Evolutionary conservation across 192 early-diverging fungal genomes (phyloP).

Genomic region (Lunasporangiospora selenospora): DNA sequence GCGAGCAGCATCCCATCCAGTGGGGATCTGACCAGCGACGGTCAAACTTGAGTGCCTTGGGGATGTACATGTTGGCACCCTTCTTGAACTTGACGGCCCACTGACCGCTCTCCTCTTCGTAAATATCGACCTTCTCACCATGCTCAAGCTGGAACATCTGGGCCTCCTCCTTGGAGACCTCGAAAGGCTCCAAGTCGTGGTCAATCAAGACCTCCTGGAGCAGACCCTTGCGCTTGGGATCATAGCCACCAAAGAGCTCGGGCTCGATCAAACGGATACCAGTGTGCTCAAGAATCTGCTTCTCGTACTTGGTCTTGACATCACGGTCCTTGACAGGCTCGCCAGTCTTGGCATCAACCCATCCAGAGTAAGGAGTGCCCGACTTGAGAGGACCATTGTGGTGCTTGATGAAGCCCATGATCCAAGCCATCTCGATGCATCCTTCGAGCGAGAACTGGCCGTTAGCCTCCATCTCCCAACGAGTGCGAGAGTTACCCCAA

Average conservation of each 20-base stretch:
- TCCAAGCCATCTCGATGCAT: slow-evolving; percentile 97
- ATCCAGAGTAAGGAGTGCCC: slow-evolving; percentile 82
- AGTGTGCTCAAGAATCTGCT: slow-evolving; percentile 87
- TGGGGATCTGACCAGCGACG: slow-evolving; percentile 92
- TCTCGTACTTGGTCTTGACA: slow-evolving; percentile 90
- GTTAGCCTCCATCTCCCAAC: slow-evolving; percentile 96
- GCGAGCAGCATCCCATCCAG: slow-evolving; percentile 91
- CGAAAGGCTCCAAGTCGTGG: slow-evolving; percentile 87
- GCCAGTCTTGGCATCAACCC: slow-evolving; percentile 87
- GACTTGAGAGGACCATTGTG: slow-evolving; percentile 85
- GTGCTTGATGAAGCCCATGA: slow-evolving; percentile 95
- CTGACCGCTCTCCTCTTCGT: slow-evolving; percentile 68
- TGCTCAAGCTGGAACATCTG: slow-evolving; percentile 83
- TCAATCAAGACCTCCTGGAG: slow-evolving; percentile 91
- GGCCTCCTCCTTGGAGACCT: slow-evolving; percentile 87
- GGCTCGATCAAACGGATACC: slow-evolving; percentile 94
- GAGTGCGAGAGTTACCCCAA: slow-evolving; percentile 88
- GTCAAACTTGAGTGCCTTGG: slow-evolving; percentile 93
- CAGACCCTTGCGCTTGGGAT: slow-evolving; percentile 85
- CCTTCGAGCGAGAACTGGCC: slow-evolving; percentile 91
- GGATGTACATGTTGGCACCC: slow-evolving; percentile 88
- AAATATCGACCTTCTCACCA: slow-evolving; percentile 78
- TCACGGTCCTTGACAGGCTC: slow-evolving; percentile 88
- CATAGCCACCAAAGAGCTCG: slow-evolving; percentile 82
- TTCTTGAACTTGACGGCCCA: slow-evolving; percentile 85